Evolutionary conservation across 2,329 filamentous ascomycete genomes (phyloP).

Genomic region (Aspergillus hortae): DNA sequence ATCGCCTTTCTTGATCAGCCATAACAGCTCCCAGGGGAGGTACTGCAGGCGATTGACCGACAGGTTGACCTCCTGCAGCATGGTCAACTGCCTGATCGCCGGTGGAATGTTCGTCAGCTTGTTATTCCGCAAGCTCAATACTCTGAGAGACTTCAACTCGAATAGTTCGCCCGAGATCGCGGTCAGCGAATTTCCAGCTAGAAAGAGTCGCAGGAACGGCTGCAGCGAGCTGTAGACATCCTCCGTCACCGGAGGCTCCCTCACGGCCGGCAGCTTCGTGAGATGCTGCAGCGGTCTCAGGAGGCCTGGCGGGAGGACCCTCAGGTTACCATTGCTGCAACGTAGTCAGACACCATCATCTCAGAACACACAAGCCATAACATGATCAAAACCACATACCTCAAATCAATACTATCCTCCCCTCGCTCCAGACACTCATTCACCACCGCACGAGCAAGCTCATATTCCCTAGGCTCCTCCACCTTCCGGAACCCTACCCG

Average conservation of each 20-base stretch:
- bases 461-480: slow-evolving; percentile 34
- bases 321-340: slow-evolving; percentile 30
- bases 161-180: slow-evolving; percentile 40
- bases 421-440: slow-evolving; percentile 43
- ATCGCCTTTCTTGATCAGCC: slow-evolving; percentile 35
- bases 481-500: slow-evolving; percentile 17
- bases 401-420: slow-evolving; percentile 43
- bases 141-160: slow-evolving; percentile 37
- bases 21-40: slow-evolving; percentile 46
- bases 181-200: slow-evolving; percentile 41
- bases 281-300: slow-evolving; percentile 37
- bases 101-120: slow-evolving; percentile 40
- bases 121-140: slow-evolving; percentile 47
- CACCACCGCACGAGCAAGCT: slow-evolving; percentile 34
- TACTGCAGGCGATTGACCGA: slow-evolving; percentile 41
- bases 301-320: slow-evolving; percentile 29
- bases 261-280: slow-evolving; percentile 36
- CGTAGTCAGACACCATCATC: background rate
- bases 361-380: background rate
- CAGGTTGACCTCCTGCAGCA: slow-evolving; percentile 44
- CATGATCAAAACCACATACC: slow-evolving; percentile 27
- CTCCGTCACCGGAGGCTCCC: slow-evolving; percentile 32
- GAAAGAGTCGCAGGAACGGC: slow-evolving; percentile 42
- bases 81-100: slow-evolving; percentile 38
- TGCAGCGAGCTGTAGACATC: slow-evolving; percentile 37